Evolutionary conservation across 208 protist species (phyloP).

Genomic region (Novymonas esmeraldas): DNA sequence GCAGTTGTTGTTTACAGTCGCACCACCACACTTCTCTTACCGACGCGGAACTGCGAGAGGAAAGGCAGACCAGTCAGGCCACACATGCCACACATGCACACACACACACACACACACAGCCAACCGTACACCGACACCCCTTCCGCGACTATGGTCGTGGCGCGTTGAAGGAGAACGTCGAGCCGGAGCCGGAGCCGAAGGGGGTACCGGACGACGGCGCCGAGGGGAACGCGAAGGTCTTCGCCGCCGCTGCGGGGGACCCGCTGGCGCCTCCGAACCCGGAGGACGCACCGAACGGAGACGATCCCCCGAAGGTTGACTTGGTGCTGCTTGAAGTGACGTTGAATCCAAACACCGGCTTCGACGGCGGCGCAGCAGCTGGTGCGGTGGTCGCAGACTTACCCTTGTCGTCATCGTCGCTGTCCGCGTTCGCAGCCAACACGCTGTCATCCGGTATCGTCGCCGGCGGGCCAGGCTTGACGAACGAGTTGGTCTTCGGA

Average conservation of each 20-base stretch:
- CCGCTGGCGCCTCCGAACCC: neutral
- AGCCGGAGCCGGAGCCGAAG: slow-evolving; percentile 15
- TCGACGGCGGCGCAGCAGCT: too few relatives aligned
- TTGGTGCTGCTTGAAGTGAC: neutral
- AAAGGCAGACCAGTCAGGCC: too few relatives aligned
- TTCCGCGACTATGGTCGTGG: neutral
- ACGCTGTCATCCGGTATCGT: slow-evolving; percentile 71
- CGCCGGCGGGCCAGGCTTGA: slow-evolving; percentile 53
- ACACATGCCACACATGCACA: too few relatives aligned
- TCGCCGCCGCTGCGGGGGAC: neutral
- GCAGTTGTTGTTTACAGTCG: too few relatives aligned
- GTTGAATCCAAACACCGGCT: slow-evolving; percentile 31
- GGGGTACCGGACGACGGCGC: slow-evolving; percentile 18
- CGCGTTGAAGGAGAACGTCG: neutral
- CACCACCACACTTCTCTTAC: neutral
- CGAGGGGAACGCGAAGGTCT: slow-evolving; percentile 9
- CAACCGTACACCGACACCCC: neutral
- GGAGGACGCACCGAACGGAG: slow-evolving; percentile 4
- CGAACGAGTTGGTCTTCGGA: slow-evolving; percentile 37
- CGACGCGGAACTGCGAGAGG: too few relatives aligned
- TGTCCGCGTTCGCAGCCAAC: slow-evolving; percentile 70
- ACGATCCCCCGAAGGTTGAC: neutral
- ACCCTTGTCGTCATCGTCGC: slow-evolving; percentile 44
- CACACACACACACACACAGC: neutral
- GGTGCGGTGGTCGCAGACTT: slow-evolving; percentile 21